A percentile compares a stretch with the other conserved stretches of the same genome.
phyloP scores from a whole-genome alignment of 495 filamentous ascomycete genomes.

The Tetracladium marchalianum region DNA sequence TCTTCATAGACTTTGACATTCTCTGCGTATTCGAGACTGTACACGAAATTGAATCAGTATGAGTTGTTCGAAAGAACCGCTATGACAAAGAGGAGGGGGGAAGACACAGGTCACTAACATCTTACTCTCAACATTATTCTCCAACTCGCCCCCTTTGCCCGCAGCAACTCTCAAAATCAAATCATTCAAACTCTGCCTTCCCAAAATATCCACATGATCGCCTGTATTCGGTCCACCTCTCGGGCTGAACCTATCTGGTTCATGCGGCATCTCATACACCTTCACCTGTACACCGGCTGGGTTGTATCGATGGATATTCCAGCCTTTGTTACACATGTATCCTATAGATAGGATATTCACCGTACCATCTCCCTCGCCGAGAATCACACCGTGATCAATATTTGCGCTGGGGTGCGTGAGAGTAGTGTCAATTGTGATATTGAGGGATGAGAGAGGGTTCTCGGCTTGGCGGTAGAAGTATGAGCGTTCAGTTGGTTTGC shows the following conservation, averaged over 20 bases:
- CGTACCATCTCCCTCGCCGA: conserved; percentile 93
- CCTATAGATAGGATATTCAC: conserved; percentile 80
- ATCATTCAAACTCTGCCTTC: conserved; percentile 81
- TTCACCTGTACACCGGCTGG: conserved; percentile 73
- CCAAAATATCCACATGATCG: conserved; percentile 95
- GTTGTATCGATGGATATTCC: conserved; percentile 89
- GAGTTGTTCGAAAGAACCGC: too few species aligned
- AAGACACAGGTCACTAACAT: conserved; percentile 50
- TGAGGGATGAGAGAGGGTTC: conserved; percentile 54
- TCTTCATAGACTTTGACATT: too few species aligned
- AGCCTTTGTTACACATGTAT: conserved; percentile 95
- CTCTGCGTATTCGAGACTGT: too few species aligned
- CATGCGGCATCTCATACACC: conserved; percentile 91
- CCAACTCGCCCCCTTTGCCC: conserved; percentile 73
- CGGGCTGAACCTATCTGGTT: conserved; percentile 85
- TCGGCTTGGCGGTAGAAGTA: conserved; percentile 82
- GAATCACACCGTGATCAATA: conserved; percentile 77
- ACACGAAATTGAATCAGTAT: too few species aligned
- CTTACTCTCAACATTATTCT: conserved; percentile 66
- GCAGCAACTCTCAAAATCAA: conserved; percentile 79
- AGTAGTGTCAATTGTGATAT: conserved; percentile 83
- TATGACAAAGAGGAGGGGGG: too few species aligned
- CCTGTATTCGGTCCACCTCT: conserved; percentile 91
- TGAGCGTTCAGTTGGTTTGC: conserved; percentile 80
- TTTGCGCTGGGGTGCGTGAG: conserved; percentile 42